phyloP scores from a whole-genome alignment of 441 rosid genomes.

The Populus trichocarpa region DNA sequence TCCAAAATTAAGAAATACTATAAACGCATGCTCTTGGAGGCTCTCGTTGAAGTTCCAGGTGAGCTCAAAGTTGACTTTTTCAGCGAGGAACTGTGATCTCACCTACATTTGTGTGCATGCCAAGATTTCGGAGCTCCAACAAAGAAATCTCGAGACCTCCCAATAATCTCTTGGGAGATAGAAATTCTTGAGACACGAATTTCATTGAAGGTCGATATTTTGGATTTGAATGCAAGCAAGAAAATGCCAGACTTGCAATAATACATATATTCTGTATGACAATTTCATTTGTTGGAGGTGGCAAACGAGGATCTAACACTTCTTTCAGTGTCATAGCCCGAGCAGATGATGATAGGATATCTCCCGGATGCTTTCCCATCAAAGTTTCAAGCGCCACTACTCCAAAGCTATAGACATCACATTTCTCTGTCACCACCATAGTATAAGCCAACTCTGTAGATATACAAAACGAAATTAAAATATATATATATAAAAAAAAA shows the following conservation, averaged over 20 bases:
- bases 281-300: not conserved
- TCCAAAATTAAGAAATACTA: not conserved
- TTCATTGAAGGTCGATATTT: constrained; percentile 14
- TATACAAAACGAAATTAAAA: not conserved
- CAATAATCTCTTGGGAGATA: too few relatives aligned
- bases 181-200: not conserved
- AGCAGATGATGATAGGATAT: constrained; percentile 11
- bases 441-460: constrained; percentile 21
- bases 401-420: constrained; percentile 25
- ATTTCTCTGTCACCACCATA: constrained; percentile 21
- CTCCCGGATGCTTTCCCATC: constrained; percentile 28
- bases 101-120: not conserved
- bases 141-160: constrained; percentile 1
- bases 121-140: not conserved
- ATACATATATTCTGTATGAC: not conserved
- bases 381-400: constrained; percentile 24
- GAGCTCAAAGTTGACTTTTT: not conserved
- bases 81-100: not conserved
- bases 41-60: not conserved
- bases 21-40: not conserved
- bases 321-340: constrained; percentile 2
- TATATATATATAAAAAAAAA: too few relatives aligned
- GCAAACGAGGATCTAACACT: constrained; percentile 5
- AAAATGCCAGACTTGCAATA: not conserved
- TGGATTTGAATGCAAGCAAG: constrained; percentile 7